These are phyloP conservation scores for Gossypium longicalyx DNA, from an alignment of 345 rosid genomes.

Conservation along the genomic window DNA sequence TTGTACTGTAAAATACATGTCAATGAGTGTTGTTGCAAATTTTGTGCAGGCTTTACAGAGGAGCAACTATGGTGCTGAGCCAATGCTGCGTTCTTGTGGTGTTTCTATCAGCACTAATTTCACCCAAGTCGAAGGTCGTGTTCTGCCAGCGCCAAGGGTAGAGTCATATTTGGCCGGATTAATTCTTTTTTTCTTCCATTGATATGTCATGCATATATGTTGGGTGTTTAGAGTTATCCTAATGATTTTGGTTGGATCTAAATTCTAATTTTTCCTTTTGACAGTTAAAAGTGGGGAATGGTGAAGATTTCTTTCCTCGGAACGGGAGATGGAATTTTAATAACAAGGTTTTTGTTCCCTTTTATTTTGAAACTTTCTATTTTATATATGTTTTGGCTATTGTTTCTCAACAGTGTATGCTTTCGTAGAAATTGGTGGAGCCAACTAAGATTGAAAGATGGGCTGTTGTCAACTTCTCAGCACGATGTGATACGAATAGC, in stretches of 20 bases:
- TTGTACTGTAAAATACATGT: not conserved
- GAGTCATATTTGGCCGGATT: not conserved
- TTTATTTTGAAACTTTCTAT: not conserved
- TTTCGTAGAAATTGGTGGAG: constrained; percentile 63
- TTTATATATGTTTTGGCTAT: not conserved
- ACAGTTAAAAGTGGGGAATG: constrained; percentile 85
- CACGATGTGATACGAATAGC: constrained; percentile 56
- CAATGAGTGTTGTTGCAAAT: not conserved
- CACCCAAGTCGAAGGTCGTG: constrained; percentile 84
- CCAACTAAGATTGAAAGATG: constrained; percentile 62
- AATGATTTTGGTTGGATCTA: not conserved
- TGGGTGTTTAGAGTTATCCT: not conserved
- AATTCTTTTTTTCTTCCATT: not conserved
- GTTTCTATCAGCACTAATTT: constrained; percentile 54
- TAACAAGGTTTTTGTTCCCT: constrained; percentile 49
- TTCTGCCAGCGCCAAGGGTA: constrained; percentile 74
- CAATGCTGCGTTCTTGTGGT: constrained; percentile 69
- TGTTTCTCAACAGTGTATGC: constrained; percentile 19
- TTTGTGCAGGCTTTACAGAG: constrained; percentile 55
- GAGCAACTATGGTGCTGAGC: constrained; percentile 69
- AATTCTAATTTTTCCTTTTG: constrained; percentile 5
- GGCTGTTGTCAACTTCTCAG: constrained; percentile 91
- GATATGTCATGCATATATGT: not conserved
- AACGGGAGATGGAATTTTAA: constrained; percentile 93
- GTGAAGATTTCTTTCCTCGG: constrained; percentile 68